phyloP scores from a whole-genome alignment of 73 alveolate genomes.

The Paramecium sexaurelia region DNA sequence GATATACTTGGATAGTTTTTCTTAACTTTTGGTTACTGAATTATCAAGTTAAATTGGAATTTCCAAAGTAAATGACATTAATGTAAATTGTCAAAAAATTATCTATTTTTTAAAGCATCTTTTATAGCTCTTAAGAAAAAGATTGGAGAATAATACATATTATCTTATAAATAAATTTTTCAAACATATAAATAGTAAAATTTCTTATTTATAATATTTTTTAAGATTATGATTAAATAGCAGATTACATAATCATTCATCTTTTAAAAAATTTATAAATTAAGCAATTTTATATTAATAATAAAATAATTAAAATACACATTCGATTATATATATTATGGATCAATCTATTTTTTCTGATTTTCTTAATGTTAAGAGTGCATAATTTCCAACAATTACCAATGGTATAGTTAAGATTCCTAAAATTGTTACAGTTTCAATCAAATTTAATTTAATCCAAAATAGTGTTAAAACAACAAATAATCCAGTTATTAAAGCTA shows the following conservation, averaged over 20 bases:
- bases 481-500: neutral
- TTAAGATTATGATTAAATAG: too few relatives aligned
- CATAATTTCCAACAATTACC: conserved; percentile 47
- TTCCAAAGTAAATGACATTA: neutral
- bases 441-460: conserved; percentile 44
- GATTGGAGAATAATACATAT: too few relatives aligned
- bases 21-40: too few relatives aligned
- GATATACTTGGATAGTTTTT: too few relatives aligned
- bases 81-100: neutral
- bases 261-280: too few relatives aligned
- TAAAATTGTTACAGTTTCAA: conserved; percentile 45
- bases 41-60: conserved; percentile 28
- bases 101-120: conserved; percentile 3
- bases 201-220: too few relatives aligned
- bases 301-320: neutral
- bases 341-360: conserved; percentile 33
- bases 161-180: too few relatives aligned
- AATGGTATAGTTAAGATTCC: conserved; percentile 11
- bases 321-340: neutral
- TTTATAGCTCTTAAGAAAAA: too few relatives aligned
- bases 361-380: neutral
- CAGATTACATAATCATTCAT: too few relatives aligned
- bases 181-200: too few relatives aligned
- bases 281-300: neutral
- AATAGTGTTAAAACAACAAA: neutral